Evolutionary conservation across 345 rosid species (phyloP), one percentile per base, ranked within the genome.

Genomic region (Punica granatum): DNA sequence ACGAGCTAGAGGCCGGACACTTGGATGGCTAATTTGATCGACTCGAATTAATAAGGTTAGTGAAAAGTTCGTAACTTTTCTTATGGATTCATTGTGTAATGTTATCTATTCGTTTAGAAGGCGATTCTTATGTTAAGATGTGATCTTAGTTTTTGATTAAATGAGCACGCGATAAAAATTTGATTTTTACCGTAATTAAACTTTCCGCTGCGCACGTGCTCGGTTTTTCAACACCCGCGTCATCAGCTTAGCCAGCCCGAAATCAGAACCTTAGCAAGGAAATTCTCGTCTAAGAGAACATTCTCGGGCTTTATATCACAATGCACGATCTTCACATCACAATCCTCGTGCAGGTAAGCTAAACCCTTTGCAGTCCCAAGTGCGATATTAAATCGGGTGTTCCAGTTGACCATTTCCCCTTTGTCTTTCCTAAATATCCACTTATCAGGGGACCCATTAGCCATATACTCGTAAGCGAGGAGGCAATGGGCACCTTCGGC

Each of bases 221-320:
- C n/a, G n/a, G n/a, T n/a, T n/a, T n/a, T n/a, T n/a, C n/a, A n/a
- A n/a, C n/a, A n/a, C n/a, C n/a, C 97, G 82, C 32, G 82, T 87
- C 94, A 93, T 90, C 19, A 93, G 83, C 80, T 93, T 93, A 2
- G 98, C 98, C 25, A 93, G 69, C 51, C 98, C 97, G n/a, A 93
- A 93, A 79, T 93, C 98, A 0, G 97, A 90, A 93, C 98, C 78
- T 93, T 90, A 53, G 98, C 96, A 8, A 68, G 75, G 77, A 81
- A 93, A 49, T 81, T 76, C 48, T 78, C 94, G 33, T 90, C 98
- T 21, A 90, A 81, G 23, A 93, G 90, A 58, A 93, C 94, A 65
- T 93, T 93, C 71, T 93, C 97, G 0, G 98, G 98, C 72, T 93
- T 93, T 61, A 93, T 90, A 73, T 93, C 98, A 13, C 98, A 93